Evolutionary conservation across 345 rosid species (phyloP).

Genomic region (Eucalyptus tenuipes): DNA sequence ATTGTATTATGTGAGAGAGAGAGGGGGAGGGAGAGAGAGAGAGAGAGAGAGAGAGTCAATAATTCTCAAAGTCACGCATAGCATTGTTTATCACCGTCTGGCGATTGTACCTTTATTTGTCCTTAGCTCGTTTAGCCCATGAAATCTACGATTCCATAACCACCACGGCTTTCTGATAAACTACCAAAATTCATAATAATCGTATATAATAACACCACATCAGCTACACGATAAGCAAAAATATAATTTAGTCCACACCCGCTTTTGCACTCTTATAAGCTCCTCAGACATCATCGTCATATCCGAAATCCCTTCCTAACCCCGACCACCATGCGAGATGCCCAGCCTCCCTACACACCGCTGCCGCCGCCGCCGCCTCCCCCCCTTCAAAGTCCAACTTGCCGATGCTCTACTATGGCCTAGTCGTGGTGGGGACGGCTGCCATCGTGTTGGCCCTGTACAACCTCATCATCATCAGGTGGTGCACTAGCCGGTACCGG

Average conservation of each 20-base stretch:
- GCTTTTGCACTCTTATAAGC: neutral
- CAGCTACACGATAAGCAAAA: neutral
- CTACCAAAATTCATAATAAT: neutral
- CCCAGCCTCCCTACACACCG: neutral
- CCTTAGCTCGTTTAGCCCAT: neutral
- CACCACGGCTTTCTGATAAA: conserved; percentile 16
- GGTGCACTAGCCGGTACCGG: conserved; percentile 9
- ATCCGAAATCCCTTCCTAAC: neutral
- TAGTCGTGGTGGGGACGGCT: conserved; percentile 16
- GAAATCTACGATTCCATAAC: neutral
- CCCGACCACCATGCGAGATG: conserved; percentile 2
- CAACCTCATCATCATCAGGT: conserved; percentile 20
- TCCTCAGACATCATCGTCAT: neutral
- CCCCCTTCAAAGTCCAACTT: conserved; percentile 1
- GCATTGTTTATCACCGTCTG: neutral
- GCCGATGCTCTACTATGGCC: conserved; percentile 39
- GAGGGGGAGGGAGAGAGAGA: neutral
- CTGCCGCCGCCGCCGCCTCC: neutral
- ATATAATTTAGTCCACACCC: neutral
- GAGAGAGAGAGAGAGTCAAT: neutral
- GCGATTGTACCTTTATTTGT: conserved; percentile 4
- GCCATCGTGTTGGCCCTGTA: conserved; percentile 12
- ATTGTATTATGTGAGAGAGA: neutral
- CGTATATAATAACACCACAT: neutral
- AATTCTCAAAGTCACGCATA: neutral